Conservation (phyloP, 331 rosid species). For the Rosa hybrid region DNA sequence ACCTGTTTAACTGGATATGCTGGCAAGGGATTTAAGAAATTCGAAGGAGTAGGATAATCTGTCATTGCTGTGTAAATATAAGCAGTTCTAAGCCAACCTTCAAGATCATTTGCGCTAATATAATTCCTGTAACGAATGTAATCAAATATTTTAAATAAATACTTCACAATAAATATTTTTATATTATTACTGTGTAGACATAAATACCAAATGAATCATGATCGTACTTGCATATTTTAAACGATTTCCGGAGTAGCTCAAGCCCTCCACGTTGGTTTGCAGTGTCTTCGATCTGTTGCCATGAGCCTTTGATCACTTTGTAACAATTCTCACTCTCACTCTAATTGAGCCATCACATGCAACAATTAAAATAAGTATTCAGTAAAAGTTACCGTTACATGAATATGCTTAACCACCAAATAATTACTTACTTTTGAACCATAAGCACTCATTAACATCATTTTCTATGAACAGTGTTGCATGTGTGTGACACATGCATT, state of each 20-base stretch:
- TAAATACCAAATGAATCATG: not conserved
- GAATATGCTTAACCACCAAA: not conserved
- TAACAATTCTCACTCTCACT: constrained; percentile 84
- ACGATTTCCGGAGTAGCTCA: constrained; percentile 49
- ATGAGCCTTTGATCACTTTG: constrained; percentile 62
- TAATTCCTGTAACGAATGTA: constrained; percentile 26
- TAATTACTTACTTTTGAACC: not conserved
- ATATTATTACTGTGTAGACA: not conserved
- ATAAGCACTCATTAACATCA: not conserved
- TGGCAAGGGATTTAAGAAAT: constrained; percentile 69
- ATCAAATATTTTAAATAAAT: too few relatives aligned
- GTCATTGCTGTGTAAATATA: constrained; percentile 61
- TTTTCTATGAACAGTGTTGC: not conserved
- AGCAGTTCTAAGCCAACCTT: constrained; percentile 51
- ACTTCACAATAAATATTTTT: too few relatives aligned
- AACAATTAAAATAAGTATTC: not conserved
- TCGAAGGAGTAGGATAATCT: constrained; percentile 85
- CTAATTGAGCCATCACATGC: constrained; percentile 27
- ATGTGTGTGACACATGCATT: not conserved
- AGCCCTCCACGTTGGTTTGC: constrained; percentile 35
- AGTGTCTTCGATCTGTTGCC: constrained; percentile 48
- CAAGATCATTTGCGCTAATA: constrained; percentile 14
- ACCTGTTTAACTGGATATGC: constrained; percentile 85
- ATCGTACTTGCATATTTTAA: constrained; percentile 70
- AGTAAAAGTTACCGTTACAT: not conserved